Evolutionary conservation across 768 basidiomycete genomes (phyloP).

Genomic region (Russula virescens): DNA sequence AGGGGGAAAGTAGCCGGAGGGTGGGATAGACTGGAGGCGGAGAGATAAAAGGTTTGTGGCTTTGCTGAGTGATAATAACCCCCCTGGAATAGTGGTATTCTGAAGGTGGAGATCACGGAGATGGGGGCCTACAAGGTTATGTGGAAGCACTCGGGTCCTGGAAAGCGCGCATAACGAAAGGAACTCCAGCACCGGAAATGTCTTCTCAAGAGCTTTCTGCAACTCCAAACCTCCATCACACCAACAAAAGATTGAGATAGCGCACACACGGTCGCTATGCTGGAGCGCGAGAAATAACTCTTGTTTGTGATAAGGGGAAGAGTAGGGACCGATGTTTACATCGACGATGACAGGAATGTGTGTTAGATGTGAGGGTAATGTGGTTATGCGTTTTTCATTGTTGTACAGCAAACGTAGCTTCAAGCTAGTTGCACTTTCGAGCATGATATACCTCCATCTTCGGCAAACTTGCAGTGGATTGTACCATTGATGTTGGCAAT

Average conservation of each 20-base stretch:
- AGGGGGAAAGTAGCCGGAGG: not conserved
- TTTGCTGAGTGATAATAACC: not conserved
- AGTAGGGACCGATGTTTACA: too few relatives aligned
- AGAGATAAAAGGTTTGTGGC: not conserved
- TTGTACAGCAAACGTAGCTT: not conserved
- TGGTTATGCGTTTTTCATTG: not conserved
- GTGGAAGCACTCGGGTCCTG: not conserved
- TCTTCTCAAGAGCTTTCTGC: not conserved
- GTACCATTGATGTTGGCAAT: not conserved
- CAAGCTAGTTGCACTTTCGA: not conserved
- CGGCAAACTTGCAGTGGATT: not conserved
- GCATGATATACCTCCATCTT: not conserved
- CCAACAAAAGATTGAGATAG: not conserved
- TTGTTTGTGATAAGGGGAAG: not conserved
- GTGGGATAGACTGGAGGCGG: not conserved
- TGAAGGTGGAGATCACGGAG: not conserved
- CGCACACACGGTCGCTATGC: not conserved
- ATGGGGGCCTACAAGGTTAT: not conserved
- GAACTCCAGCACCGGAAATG: not conserved
- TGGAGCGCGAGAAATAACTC: not conserved
- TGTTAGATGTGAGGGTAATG: not conserved
- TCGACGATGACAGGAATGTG: not conserved
- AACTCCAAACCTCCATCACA: not conserved
- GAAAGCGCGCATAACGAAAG: not conserved
- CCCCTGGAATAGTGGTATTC: not conserved